Percentiles rank a stretch among this genome's conserved stretches.
Evolutionary conservation across 2,329 filamentous ascomycete genomes (phyloP).

Genomic region (Alternaria metachromatica): DNA sequence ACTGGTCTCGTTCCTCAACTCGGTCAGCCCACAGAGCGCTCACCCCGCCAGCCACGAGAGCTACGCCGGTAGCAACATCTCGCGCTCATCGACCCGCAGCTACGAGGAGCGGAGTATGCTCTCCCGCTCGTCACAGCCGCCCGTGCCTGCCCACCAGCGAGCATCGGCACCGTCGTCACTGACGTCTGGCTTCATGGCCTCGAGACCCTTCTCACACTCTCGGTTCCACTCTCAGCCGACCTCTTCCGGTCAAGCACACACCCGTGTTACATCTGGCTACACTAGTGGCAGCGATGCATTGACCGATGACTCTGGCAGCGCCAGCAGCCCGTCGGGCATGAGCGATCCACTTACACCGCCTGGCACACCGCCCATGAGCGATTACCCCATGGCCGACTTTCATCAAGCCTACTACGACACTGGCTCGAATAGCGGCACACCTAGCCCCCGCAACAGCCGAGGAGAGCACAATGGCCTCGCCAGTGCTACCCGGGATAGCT

Average conservation of each 20-base stretch:
- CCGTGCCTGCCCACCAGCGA: conserved; percentile 42
- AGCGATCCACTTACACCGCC: conserved; percentile 76
- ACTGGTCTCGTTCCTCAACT: conserved; percentile 87
- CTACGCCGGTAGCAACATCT: conserved; percentile 48
- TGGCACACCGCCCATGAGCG: conserved; percentile 73
- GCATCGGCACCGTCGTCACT: conserved; percentile 50
- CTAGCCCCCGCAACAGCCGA: conserved; percentile 47
- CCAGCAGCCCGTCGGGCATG: conserved; percentile 52
- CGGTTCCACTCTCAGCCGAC: conserved; percentile 48
- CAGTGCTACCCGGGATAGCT: conserved; percentile 46
- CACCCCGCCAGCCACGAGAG: conserved; percentile 51
- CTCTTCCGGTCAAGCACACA: conserved; percentile 36
- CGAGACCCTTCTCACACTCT: conserved; percentile 45
- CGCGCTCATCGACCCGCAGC: conserved; percentile 49
- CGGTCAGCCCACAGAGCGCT: conserved; percentile 59
- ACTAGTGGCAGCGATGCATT: conserved; percentile 55
- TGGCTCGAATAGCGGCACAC: conserved; percentile 42
- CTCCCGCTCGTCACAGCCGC: conserved; percentile 38
- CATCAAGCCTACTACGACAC: conserved; percentile 45
- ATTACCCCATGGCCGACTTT: conserved; percentile 55
- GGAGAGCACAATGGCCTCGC: conserved; percentile 48
- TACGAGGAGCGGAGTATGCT: conserved; percentile 50
- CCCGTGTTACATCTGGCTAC: conserved; percentile 41
- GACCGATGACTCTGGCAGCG: conserved; percentile 70
- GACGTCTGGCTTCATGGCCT: conserved; percentile 47